phyloP scores from a whole-genome alignment of 495 filamentous ascomycete genomes.

The Lasiosphaeria miniovina region DNA sequence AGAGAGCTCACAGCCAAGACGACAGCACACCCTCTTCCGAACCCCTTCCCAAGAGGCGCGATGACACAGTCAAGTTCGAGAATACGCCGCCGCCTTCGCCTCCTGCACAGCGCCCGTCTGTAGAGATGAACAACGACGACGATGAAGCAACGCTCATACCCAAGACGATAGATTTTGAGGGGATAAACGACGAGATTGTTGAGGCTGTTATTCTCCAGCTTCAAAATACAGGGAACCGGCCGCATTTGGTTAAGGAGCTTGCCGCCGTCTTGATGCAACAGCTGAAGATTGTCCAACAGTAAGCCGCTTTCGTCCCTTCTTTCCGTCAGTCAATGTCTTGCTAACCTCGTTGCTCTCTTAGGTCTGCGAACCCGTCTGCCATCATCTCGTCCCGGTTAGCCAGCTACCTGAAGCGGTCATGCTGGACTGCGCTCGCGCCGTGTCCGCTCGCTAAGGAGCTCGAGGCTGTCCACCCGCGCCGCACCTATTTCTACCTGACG shows the following conservation, averaged over 20 bases:
- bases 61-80: slow-evolving; percentile 55
- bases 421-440: slow-evolving; percentile 73
- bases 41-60: slow-evolving; percentile 42
- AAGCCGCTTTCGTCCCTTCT: slow-evolving; percentile 32
- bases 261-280: slow-evolving; percentile 72
- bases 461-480: slow-evolving; percentile 84
- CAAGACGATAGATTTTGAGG: slow-evolving; percentile 73
- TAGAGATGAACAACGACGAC: slow-evolving; percentile 41
- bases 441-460: slow-evolving; percentile 93
- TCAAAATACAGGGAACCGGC: slow-evolving; percentile 87
- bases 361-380: slow-evolving; percentile 91
- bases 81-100: slow-evolving; percentile 88
- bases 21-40: slow-evolving; percentile 49
- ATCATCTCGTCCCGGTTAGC: slow-evolving; percentile 91
- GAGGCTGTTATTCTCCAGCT: slow-evolving; percentile 87
- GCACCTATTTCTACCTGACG: slow-evolving; percentile 94
- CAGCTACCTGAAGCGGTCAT: slow-evolving; percentile 78
- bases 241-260: slow-evolving; percentile 92
- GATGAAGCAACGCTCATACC: slow-evolving; percentile 22
- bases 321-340: background rate
- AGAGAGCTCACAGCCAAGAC: slow-evolving; percentile 68
- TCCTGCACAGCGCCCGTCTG: slow-evolving; percentile 26
- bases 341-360: slow-evolving; percentile 46
- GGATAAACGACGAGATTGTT: slow-evolving; percentile 93
- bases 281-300: slow-evolving; percentile 89